phyloP scores from a whole-genome alignment of 148 eudicot species.

The Camellia lanceoleosa region DNA sequence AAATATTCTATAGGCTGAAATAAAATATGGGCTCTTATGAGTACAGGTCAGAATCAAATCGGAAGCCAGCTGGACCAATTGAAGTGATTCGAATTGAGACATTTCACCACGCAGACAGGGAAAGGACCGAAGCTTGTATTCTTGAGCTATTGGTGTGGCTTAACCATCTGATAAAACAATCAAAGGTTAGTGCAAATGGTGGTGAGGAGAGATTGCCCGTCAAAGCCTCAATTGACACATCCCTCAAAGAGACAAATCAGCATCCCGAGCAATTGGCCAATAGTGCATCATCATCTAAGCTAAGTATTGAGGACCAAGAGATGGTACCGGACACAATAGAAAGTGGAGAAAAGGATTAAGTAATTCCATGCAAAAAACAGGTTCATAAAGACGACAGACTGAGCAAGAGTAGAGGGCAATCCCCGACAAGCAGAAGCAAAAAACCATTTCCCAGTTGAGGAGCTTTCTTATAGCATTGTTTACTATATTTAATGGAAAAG shows the following conservation, averaged over 20 bases:
- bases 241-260: slow-evolving; percentile 19
- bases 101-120: slow-evolving; percentile 79
- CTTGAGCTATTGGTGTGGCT: slow-evolving; percentile 76
- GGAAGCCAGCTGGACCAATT: slow-evolving; percentile 40
- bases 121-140: slow-evolving; percentile 65
- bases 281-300: slow-evolving; percentile 16
- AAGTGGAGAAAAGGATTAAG: too few species aligned
- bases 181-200: slow-evolving; percentile 32
- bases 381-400: slow-evolving; percentile 7
- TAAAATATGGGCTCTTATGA: slow-evolving; percentile 4
- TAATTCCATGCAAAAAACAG: neutral
- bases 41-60: slow-evolving; percentile 58
- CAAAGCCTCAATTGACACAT: slow-evolving; percentile 25
- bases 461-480: neutral
- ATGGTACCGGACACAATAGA: slow-evolving; percentile 8
- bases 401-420: slow-evolving; percentile 28
- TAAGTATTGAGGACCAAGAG: slow-evolving; percentile 27
- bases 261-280: slow-evolving; percentile 9
- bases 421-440: slow-evolving; percentile 17
- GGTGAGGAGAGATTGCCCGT: slow-evolving; percentile 16
- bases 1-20: neutral
- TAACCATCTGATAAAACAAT: slow-evolving; percentile 49
- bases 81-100: slow-evolving; percentile 70
- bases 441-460: slow-evolving; percentile 6
- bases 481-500: too few species aligned